phyloP scores from a whole-genome alignment of 306 rosid genomes.

The Citrullus mucosospermus region DNA sequence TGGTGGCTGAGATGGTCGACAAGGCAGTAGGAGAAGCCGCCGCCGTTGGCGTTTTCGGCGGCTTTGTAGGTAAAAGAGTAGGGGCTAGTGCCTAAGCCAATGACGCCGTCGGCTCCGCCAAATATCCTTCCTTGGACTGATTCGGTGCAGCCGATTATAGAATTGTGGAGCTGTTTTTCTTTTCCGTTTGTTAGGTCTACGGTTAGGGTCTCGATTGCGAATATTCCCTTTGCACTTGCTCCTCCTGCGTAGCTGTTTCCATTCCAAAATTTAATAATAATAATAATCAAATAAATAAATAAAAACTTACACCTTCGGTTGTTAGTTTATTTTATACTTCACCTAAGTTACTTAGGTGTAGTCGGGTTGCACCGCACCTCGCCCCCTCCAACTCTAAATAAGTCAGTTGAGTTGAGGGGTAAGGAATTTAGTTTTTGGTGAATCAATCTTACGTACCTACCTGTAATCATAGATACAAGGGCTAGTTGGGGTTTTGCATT shows the following conservation, averaged over 20 bases:
- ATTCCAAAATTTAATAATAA: background rate
- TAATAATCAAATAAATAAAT: no score
- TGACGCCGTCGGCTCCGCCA: conserved; percentile 38
- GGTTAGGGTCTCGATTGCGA: conserved; percentile 51
- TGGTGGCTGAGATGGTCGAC: conserved; percentile 52
- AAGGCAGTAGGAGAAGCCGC: conserved; percentile 66
- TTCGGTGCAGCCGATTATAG: conserved; percentile 60
- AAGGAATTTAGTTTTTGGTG: no score
- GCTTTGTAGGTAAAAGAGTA: conserved; percentile 35
- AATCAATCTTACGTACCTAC: conserved; percentile 14
- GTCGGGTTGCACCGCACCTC: no score
- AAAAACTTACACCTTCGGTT: no score
- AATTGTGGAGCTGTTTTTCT: conserved; percentile 19
- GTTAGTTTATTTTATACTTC: no score
- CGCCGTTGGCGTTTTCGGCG: conserved; percentile 18
- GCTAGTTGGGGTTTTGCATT: conserved; percentile 32
- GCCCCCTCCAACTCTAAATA: no score
- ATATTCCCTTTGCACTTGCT: conserved; percentile 42
- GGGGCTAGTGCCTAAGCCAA: conserved; percentile 43
- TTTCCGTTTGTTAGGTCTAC: conserved; percentile 29
- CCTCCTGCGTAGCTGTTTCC: conserved; percentile 43
- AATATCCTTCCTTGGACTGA: conserved; percentile 10
- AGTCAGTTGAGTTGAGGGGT: no score
- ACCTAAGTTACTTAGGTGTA: no score
- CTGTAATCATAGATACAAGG: conserved; percentile 61